Percentiles rank a stretch among this genome's conserved stretches.
Evolutionary conservation across 2,329 filamentous ascomycete genomes (phyloP).

Genomic region (Sclerotinia subarctica): DNA sequence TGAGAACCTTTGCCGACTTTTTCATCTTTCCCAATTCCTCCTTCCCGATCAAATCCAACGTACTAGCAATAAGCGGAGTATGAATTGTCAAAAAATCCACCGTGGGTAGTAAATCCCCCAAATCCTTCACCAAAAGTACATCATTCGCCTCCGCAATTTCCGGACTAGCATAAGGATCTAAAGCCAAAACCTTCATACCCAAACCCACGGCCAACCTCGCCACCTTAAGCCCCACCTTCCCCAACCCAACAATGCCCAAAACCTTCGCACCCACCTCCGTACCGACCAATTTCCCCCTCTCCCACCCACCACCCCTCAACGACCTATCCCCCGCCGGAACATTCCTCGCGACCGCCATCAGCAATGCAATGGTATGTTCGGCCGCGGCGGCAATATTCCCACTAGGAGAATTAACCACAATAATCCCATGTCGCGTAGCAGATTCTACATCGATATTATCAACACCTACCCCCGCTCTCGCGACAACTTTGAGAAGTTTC

Average conservation of each 20-base stretch:
- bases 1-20: constrained; percentile 67
- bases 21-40: constrained; percentile 70
- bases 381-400: constrained; percentile 80
- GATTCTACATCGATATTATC: constrained; percentile 77
- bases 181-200: constrained; percentile 71
- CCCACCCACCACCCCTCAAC: constrained; percentile 71
- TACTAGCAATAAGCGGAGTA: constrained; percentile 74
- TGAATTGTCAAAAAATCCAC: constrained; percentile 80
- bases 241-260: constrained; percentile 72
- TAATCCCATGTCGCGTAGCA: constrained; percentile 69
- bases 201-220: constrained; percentile 75
- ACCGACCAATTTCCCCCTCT: constrained; percentile 69
- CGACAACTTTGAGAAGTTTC: constrained; percentile 71
- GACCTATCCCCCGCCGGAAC: constrained; percentile 67
- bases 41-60: constrained; percentile 68
- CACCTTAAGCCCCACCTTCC: constrained; percentile 80
- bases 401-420: constrained; percentile 75
- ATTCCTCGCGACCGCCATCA: constrained; percentile 72
- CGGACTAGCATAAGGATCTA: constrained; percentile 74
- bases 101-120: constrained; percentile 60
- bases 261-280: constrained; percentile 76
- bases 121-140: constrained; percentile 57
- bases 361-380: constrained; percentile 71
- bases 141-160: constrained; percentile 67
- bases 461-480: constrained; percentile 75